Conservation (phyloP, 2,329 filamentous ascomycete genomes). For the Lizonia empirigonia region DNA sequence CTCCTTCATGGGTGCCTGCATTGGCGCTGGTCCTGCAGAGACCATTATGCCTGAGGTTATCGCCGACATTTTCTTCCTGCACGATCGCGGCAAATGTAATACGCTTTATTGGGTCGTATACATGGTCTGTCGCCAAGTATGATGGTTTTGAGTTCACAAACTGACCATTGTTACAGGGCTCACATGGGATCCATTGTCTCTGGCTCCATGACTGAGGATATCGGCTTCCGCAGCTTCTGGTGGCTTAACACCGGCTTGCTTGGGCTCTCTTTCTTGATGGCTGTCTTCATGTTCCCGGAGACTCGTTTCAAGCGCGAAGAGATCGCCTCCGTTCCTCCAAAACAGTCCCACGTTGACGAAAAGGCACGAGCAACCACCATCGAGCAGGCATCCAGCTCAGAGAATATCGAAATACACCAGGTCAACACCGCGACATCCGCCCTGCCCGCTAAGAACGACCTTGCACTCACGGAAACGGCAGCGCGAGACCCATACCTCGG, state of each 20-base stretch:
- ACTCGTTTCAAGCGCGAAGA: slow-evolving; percentile 63
- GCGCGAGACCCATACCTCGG: slow-evolving; percentile 62
- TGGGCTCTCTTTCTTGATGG: slow-evolving; percentile 56
- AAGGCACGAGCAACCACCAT: slow-evolving; percentile 23
- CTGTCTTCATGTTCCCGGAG: slow-evolving; percentile 67
- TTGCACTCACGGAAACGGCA: slow-evolving; percentile 44
- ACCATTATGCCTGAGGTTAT: slow-evolving; percentile 67
- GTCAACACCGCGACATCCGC: slow-evolving; percentile 26
- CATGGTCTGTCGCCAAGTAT: slow-evolving; percentile 47
- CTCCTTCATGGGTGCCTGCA: slow-evolving; percentile 68
- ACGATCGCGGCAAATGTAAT: slow-evolving; percentile 67
- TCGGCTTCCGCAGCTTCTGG: slow-evolving; percentile 68
- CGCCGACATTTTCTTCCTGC: slow-evolving; percentile 68
- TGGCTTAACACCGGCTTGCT: slow-evolving; percentile 67
- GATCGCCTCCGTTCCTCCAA: slow-evolving; percentile 29
- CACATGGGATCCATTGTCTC: slow-evolving; percentile 61
- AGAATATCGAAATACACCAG: slow-evolving; percentile 33
- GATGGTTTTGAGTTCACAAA: too few relatives aligned
- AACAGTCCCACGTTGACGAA: slow-evolving; percentile 17
- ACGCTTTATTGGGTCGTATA: slow-evolving; percentile 67
- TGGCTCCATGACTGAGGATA: slow-evolving; percentile 64
- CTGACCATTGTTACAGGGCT: slow-evolving; percentile 45
- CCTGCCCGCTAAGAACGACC: slow-evolving; percentile 22
- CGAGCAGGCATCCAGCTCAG: slow-evolving; percentile 17
- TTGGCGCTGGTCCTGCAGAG: slow-evolving; percentile 67